Base-by-base conservation (phyloP, 106 monocot species). In the Apostasia ramifera region DNA sequence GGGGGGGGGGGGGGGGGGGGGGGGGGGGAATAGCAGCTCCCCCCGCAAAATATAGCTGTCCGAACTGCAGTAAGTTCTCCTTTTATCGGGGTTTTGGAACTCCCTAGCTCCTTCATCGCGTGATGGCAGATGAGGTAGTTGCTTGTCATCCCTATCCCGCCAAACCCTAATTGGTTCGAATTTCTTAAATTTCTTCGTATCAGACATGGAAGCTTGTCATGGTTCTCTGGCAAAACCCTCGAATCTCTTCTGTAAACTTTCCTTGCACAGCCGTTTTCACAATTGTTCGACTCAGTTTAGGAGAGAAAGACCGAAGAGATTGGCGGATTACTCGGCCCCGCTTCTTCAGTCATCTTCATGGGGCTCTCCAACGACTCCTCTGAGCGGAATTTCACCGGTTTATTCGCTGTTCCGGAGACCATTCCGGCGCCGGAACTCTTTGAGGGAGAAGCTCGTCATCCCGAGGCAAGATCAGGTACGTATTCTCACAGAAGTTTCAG, bases 381-480 rank as follows among this genome's bases (percentile, higher is more conserved):
- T 69, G 11, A 47, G 61, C 38, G 47, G 9, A 6, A 52, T 40
- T 15, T 9, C 66, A 6, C 59, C 5, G 1, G 41, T 73, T n/a
- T 76, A 57, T 44, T 69, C 79, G 7, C 55, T 55, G 40, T 64
- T 67, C n/a, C 66, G 61, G 52, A 59, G 78, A 43, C 64, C 40
- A 1, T n/a, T 61, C 11, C 65, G 66, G 72, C 82, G 82, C 5
- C 79, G 85, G 62, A 87, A 87, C 59, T 45, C 69, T n/a, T 67
- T 86, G 53, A 69, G 87, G 70, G 77, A 87, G 80, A 91, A 87
- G 73, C 74, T 86, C 66, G 13, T 75, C 5, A 2, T 41, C 52
- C 48, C 55, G 1, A 54, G 48, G 13, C 44, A 66, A 6, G 65
- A 73, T 2, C 76, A 83, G 83, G 85, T 81, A 51, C 50, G 76